Evolutionary conservation across 495 filamentous ascomycete species (phyloP).

Genomic region (Penicillium antarcticum): DNA sequence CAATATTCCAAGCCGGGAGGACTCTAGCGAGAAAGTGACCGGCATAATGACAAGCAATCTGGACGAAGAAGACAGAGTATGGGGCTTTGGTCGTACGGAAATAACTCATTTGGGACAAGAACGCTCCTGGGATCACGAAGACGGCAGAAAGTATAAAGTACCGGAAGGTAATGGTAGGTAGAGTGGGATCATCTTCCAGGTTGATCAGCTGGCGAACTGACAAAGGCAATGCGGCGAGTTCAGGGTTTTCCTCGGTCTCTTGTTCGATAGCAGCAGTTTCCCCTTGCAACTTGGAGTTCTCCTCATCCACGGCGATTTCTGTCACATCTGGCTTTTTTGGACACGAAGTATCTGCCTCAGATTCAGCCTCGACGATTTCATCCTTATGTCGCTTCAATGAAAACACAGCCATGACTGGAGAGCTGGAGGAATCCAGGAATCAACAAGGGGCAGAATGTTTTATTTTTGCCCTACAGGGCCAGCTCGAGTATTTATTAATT

Average conservation of each 20-base stretch:
- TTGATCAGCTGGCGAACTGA: constrained; percentile 52
- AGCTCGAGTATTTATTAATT: too few species aligned
- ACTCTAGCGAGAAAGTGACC: constrained; percentile 50
- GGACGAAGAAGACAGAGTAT: constrained; percentile 58
- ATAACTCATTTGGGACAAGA: constrained; percentile 50
- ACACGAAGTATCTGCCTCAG: neutral
- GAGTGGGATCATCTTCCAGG: constrained; percentile 48
- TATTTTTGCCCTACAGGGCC: too few species aligned
- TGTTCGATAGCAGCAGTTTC: constrained; percentile 27
- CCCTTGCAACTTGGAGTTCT: constrained; percentile 12
- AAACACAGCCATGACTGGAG: neutral
- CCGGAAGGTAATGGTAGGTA: constrained; percentile 54
- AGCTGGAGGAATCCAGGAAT: too few species aligned
- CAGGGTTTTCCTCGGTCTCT: constrained; percentile 40
- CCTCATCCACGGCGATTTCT: constrained; percentile 12
- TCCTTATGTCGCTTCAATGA: neutral
- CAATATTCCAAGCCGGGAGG: constrained; percentile 44
- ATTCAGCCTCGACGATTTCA: neutral
- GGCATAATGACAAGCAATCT: constrained; percentile 53
- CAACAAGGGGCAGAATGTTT: too few species aligned
- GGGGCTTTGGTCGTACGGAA: constrained; percentile 53
- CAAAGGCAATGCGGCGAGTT: constrained; percentile 44
- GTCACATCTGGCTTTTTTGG: constrained; percentile 1
- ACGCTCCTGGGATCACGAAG: constrained; percentile 52
- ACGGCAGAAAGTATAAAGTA: constrained; percentile 51